Evolutionary conservation across 2,329 filamentous ascomycete species (phyloP), one percentile per base, ranked within the genome.

Genomic region (Ophiostoma sp.): DNA sequence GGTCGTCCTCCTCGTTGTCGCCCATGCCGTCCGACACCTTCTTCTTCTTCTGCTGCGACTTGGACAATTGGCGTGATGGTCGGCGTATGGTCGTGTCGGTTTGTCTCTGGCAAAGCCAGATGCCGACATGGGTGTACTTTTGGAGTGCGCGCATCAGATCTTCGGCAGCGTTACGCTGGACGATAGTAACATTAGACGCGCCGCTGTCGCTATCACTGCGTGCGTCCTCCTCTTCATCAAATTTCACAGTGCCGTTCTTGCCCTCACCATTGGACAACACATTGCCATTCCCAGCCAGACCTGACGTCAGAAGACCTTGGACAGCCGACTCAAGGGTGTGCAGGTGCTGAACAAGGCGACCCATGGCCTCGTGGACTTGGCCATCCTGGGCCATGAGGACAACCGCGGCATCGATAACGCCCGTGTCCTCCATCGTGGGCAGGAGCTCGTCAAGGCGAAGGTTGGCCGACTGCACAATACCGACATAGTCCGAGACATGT

Each of bases 91-190:
- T 82, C 0, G 87, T 88, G 78, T 92, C 93, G 68, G 89, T 93
- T 80, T 97, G 94, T 1, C 92, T 90, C 81, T 97, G 93, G 78
- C 96, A 98, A 15, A 99, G 85, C 96, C 96, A 99, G 69, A 97
- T 95, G 17, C 97, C 96, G 0, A 99, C 93, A 76, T 94, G 91
- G 1, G 92, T 90, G 82, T 97, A 98, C 80, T 97, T 98, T 75
- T 97, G 91, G 22, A 99, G 84, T 0, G 92, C 90, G 73, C 90
- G 88, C 3, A 97, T 85, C 1, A 97, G 85, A 73, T 95, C 92
- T 72, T 92, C 88, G 0, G 92, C 89, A 0, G 92, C 88, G 75
- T 91, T 89, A 1, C 71, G 75, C 72, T 76, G 73, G 15, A 76
- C 68, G 2, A 75, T 64, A 0, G 74, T 74, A 3, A 39, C 63